Base-by-base conservation (phyloP, 805 yeast species). In the Sungouiozyma intestinalis region DNA sequence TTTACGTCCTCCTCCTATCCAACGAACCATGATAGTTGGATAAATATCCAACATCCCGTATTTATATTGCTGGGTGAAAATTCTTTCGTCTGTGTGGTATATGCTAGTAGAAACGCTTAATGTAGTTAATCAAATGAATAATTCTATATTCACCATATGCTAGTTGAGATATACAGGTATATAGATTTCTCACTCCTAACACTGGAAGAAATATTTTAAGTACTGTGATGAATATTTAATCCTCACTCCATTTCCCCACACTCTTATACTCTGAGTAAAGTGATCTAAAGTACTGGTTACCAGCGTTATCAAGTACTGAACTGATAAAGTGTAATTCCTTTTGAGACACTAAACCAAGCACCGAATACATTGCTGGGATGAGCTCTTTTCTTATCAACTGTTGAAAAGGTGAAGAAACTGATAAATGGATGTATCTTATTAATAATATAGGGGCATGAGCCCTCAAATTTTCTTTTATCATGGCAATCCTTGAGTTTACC, bases 191-290 rank as follows among this genome's bases (percentile, higher is more conserved):
- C 9, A 24, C 29, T 24, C n/a, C n/a, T n/a, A n/a, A n/a, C n/a
- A n/a, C n/a, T n/a, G n/a, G n/a, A n/a, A n/a, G n/a, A n/a, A n/a
- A n/a, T n/a, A n/a, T n/a, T n/a, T 34, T 34, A 15, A 11, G 8
- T n/a, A 34, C 15, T 4, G 4, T 34, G 18, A 4, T 34, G 18
- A 15, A 15, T 34, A 15, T 4, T 36, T 57, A 75, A 38, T 70
- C 72, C 46, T 77, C 85, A 44, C 65, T 75, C 96, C 96, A 88
- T 60, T 82, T 84, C 39, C 95, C 96, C 46, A 69, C 71, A 54
- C 72, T 78, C 57, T 74, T 76, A 64, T 85, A 90, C 47, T 81
- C 85, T 6, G 75, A 74, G 52, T 83, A 85, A 34, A 88, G 54
- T 0, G 74, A 66, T 53, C 72, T 78, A 67, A 79, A 81, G 51